Conservation (phyloP, 345 rosid species). For the Boechera divaricarpa region DNA sequence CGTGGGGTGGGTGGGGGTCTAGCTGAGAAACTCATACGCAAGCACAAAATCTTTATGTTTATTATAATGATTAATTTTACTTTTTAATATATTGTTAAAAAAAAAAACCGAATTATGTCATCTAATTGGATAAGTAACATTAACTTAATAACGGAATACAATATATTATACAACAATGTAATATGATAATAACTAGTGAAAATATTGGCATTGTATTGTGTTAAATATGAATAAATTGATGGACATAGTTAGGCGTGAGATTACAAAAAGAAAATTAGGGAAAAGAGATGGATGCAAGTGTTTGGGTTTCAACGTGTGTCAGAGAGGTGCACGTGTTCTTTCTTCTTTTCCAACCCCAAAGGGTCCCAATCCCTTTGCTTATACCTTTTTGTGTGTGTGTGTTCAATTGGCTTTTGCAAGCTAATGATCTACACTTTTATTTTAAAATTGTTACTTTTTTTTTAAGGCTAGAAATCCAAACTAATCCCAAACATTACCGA, state of each 20-base stretch:
- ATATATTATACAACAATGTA: background rate
- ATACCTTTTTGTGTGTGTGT: background rate
- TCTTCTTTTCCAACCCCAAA: slow-evolving; percentile 26
- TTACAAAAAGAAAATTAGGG: background rate
- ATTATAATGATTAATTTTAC: too few species aligned
- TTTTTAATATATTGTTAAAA: background rate
- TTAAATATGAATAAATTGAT: background rate
- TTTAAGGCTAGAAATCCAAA: background rate
- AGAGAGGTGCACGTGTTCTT: slow-evolving; percentile 44
- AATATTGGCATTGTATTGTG: background rate
- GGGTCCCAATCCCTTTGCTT: slow-evolving; percentile 20
- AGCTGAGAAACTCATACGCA: slow-evolving; percentile 23
- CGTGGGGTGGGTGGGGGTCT: slow-evolving; percentile 26
- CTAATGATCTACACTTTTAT: background rate
- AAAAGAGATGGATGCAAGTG: slow-evolving; percentile 22
- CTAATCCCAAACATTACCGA: background rate
- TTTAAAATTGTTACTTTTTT: background rate
- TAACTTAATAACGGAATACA: background rate
- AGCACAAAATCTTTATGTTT: slow-evolving; percentile 22
- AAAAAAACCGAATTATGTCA: background rate
- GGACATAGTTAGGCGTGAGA: background rate
- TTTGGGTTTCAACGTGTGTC: slow-evolving; percentile 44
- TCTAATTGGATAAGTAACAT: background rate
- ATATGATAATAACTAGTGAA: background rate
- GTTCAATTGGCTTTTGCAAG: slow-evolving; percentile 23